Conservation (phyloP, 176 grass and related monocot species). For the sorghum (Sorghum bicolor) region DNA sequence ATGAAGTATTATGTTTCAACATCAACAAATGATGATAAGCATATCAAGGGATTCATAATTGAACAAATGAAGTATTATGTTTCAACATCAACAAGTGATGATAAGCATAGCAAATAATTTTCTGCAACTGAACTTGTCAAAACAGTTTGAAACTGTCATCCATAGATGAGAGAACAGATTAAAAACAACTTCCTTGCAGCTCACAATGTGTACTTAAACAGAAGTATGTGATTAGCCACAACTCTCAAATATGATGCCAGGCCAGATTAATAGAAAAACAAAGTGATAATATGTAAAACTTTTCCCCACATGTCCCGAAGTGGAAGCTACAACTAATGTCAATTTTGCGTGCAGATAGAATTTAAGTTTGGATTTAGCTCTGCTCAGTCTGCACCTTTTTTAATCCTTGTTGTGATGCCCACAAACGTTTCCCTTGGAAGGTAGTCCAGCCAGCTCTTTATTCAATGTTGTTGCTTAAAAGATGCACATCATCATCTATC, state of each 20-base stretch:
- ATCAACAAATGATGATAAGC: background rate
- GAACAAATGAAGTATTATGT: background rate
- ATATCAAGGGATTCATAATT: background rate
- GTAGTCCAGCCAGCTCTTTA: background rate
- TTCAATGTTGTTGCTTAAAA: conserved; percentile 6
- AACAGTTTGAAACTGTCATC: background rate
- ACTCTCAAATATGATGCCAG: background rate
- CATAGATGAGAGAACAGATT: background rate
- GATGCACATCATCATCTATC: background rate
- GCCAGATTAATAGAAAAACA: background rate
- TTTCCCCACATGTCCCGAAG: background rate
- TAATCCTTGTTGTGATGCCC: background rate
- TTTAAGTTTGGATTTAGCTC: background rate
- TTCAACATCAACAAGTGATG: background rate
- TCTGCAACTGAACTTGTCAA: background rate
- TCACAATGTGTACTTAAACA: background rate
- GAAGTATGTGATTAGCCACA: background rate
- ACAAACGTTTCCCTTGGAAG: background rate
- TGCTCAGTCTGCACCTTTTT: background rate
- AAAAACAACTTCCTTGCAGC: background rate
- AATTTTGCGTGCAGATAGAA: background rate
- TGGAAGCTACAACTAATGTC: background rate
- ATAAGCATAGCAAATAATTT: background rate
- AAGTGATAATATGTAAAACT: background rate
- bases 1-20: background rate